Evolutionary conservation across 768 basidiomycete genomes (phyloP), one percentile per base, ranked within the genome.

Genomic region (Plicaturopsis crispa): DNA sequence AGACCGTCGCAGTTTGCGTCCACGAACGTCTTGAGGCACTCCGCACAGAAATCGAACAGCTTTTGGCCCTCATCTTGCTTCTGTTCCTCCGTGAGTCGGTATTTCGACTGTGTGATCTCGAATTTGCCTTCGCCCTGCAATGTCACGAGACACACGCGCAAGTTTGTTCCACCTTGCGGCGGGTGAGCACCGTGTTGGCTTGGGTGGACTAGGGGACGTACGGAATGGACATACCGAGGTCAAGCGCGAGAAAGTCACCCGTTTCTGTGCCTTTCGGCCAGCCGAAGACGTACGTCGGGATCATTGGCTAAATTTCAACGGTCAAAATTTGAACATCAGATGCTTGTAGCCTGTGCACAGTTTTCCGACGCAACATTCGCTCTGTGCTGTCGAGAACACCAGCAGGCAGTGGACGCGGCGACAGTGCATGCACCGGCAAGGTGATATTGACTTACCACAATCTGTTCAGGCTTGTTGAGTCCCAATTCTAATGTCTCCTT

Each of bases 51-150:
- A 63, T 99, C 96, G 48, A 99, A 97, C 36, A 99, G 65, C 43
- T 82, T 83, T 55, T 90, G 83, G 5, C 93, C 96, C n/a, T 97
- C 91, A 5, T 87, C 89, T 42, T 96, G 91, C 61, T 99, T 99
- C 60, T 98, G 96, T 53, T 97, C 96, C 54, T 99, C 96, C 1
- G 88, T 80, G 32, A 99, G 75, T 36, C 93, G 84, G 62, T 97
- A 98, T 61, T 99, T 99, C 24, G 92, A 84, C 57, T 98, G 94
- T 0, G 92, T 91, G 49, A 99, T 84, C 63, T 97, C 92, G 58
- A 98, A 99, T 67, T 94, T 93, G 42, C 96, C 94, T 7, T 80
- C 74, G 18, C 96, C 96, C 48, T 85, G 79, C 2, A 99, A 68
- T 20, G 81, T 86, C 35, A 99, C 94, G 31, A 96, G 82, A 63